Evolutionary conservation across 805 yeast genomes (phyloP).

Genomic region (Pichia rugopelliculosa): DNA sequence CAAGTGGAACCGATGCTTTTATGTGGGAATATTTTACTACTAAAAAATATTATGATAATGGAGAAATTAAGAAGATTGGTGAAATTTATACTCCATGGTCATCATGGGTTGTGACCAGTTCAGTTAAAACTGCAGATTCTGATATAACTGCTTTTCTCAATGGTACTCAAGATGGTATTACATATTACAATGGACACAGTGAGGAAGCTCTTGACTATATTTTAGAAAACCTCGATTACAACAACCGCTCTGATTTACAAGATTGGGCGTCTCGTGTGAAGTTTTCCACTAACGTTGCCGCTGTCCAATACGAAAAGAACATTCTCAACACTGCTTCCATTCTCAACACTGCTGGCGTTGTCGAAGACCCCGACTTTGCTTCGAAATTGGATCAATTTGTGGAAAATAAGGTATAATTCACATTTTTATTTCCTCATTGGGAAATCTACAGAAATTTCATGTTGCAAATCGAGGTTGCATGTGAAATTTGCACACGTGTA

Average conservation of each 20-base stretch:
- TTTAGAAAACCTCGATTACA: slow-evolving; percentile 61
- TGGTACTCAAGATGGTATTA: slow-evolving; percentile 61
- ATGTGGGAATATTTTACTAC: slow-evolving; percentile 96
- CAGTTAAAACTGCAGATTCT: slow-evolving; percentile 30
- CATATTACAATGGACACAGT: slow-evolving; percentile 49
- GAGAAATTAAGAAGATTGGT: slow-evolving; percentile 77
- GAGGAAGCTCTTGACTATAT: slow-evolving; percentile 66
- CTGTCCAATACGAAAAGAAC: slow-evolving; percentile 39
- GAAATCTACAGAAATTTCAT: not conserved
- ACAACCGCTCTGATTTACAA: slow-evolving; percentile 58
- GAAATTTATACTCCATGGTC: slow-evolving; percentile 96
- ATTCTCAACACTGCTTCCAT: slow-evolving; percentile 53
- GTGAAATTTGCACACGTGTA: not conserved
- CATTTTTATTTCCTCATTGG: not conserved
- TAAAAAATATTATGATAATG: slow-evolving; percentile 71
- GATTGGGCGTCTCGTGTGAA: slow-evolving; percentile 77
- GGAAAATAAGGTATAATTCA: not conserved
- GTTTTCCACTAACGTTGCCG: slow-evolving; percentile 44
- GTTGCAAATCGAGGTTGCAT: not conserved
- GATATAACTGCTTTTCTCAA: slow-evolving; percentile 35
- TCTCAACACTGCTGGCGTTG: slow-evolving; percentile 58
- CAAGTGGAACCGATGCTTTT: slow-evolving; percentile 62
- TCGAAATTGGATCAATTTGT: not conserved
- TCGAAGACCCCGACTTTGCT: slow-evolving; percentile 10
- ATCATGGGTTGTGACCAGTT: slow-evolving; percentile 75